A percentile compares a stretch with the other conserved stretches of the same genome.
These are phyloP conservation scores for Acer yangbiense DNA, from an alignment of 345 rosid genomes.

Conservation along the genomic window DNA sequence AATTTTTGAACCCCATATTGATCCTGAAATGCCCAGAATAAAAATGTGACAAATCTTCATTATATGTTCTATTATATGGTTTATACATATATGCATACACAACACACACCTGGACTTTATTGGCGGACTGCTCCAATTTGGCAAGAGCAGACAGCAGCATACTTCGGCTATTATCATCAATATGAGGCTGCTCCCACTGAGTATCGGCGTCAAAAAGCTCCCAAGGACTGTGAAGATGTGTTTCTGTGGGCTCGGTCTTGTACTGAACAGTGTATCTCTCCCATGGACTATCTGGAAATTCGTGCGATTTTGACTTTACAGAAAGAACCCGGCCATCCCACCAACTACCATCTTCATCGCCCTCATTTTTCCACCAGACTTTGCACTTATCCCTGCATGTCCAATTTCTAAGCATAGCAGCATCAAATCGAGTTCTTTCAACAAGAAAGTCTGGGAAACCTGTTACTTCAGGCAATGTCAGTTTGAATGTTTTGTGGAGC, in stretches of 20 bases:
- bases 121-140: slow-evolving; percentile 65
- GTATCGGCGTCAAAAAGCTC: slow-evolving; percentile 86
- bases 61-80: neutral
- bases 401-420: slow-evolving; percentile 81
- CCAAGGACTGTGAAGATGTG: slow-evolving; percentile 96
- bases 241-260: slow-evolving; percentile 73
- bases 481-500: slow-evolving; percentile 53
- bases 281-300: slow-evolving; percentile 95
- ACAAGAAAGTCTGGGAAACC: slow-evolving; percentile 94
- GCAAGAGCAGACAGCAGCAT: slow-evolving; percentile 57
- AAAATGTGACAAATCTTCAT: neutral
- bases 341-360: slow-evolving; percentile 89
- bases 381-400: slow-evolving; percentile 83
- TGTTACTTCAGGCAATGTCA: slow-evolving; percentile 84
- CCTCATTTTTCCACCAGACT: slow-evolving; percentile 96
- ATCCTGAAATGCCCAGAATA: slow-evolving; percentile 61
- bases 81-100: neutral
- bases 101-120: slow-evolving; percentile 52
- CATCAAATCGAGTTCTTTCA: slow-evolving; percentile 88
- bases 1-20: slow-evolving; percentile 72
- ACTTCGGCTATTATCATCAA: slow-evolving; percentile 55
- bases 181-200: slow-evolving; percentile 70
- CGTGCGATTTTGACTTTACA: slow-evolving; percentile 68
- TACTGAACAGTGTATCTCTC: slow-evolving; percentile 82
- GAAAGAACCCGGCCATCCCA: slow-evolving; percentile 88